phyloP scores from a whole-genome alignment of 2,329 filamentous ascomycete genomes.

The Corinectria fuckeliana region DNA sequence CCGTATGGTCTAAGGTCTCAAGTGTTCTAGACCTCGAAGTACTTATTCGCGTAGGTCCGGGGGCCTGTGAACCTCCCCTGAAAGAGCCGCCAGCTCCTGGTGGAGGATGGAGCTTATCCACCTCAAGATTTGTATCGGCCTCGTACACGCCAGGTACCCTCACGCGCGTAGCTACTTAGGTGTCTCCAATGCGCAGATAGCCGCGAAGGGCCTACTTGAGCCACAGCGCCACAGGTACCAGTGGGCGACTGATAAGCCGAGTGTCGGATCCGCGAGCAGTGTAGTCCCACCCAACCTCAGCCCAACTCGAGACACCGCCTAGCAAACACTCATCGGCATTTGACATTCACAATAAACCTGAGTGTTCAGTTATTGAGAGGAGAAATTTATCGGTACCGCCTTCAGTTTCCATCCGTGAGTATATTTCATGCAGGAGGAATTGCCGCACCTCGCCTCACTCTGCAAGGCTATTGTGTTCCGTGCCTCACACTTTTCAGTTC shows the following conservation, averaged over 20 bases:
- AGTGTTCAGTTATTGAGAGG: background rate
- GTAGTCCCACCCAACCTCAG: conserved; percentile 17
- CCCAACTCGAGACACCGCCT: conserved; percentile 19
- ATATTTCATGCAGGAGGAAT: background rate
- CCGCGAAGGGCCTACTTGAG: background rate
- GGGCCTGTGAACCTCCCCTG: background rate
- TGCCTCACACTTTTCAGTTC: background rate
- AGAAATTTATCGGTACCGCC: background rate
- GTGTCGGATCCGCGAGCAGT: conserved; percentile 3
- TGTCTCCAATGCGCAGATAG: background rate
- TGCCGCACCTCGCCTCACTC: no score
- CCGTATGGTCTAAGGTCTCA: no score
- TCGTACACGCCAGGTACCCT: background rate
- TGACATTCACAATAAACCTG: background rate
- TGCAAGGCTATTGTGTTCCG: background rate
- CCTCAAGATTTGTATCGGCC: background rate
- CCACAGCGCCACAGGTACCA: background rate
- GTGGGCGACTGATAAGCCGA: conserved; percentile 4
- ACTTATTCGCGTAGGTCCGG: no score
- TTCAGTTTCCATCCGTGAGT: background rate
- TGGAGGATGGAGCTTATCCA: background rate
- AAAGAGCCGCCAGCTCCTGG: background rate
- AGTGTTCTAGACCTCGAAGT: no score
- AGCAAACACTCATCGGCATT: background rate
- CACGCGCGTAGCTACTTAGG: background rate